Conservation (phyloP, 2,329 filamentous ascomycete species). For the Trichoderma koningiopsis region DNA sequence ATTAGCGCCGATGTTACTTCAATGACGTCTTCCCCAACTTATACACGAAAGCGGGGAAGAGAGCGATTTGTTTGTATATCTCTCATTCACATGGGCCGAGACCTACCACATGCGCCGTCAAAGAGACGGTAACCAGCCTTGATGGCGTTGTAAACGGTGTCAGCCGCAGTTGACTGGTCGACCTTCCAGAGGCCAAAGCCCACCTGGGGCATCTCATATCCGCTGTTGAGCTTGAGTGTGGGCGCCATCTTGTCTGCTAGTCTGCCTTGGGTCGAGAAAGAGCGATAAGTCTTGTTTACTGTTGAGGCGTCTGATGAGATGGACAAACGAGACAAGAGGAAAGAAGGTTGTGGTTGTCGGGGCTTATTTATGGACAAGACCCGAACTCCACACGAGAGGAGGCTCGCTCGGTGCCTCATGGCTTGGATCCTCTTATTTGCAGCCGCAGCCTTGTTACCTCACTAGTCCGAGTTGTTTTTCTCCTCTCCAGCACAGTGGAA, state of each 20-base stretch:
- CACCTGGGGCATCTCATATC: conserved; percentile 72
- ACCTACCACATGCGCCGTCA: conserved; percentile 60
- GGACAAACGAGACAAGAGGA: conserved; percentile 3
- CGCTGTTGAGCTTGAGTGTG: conserved; percentile 65
- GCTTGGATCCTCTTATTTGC: not conserved
- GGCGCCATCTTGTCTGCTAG: conserved; percentile 39
- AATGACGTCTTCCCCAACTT: not conserved
- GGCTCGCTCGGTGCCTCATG: conserved; percentile 14
- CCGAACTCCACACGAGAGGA: conserved; percentile 22
- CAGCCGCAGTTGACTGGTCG: conserved; percentile 69
- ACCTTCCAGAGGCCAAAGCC: conserved; percentile 86
- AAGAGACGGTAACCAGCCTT: conserved; percentile 64
- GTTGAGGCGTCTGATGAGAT: not conserved
- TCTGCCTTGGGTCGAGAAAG: conserved; percentile 23
- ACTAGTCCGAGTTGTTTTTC: not conserved
- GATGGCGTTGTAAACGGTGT: conserved; percentile 76
- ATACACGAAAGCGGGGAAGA: conserved; percentile 4
- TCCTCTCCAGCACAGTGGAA: not conserved
- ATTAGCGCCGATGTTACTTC: conserved; percentile 7
- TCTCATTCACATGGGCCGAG: not conserved
- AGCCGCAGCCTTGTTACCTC: conserved; percentile 16
- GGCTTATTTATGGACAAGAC: conserved; percentile 20
- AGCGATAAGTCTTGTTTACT: not conserved
- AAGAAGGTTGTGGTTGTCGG: conserved; percentile 16
- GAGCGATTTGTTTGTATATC: not conserved